phyloP scores from a whole-genome alignment of 2,329 filamentous ascomycete species.

The Apiospora hydei region DNA sequence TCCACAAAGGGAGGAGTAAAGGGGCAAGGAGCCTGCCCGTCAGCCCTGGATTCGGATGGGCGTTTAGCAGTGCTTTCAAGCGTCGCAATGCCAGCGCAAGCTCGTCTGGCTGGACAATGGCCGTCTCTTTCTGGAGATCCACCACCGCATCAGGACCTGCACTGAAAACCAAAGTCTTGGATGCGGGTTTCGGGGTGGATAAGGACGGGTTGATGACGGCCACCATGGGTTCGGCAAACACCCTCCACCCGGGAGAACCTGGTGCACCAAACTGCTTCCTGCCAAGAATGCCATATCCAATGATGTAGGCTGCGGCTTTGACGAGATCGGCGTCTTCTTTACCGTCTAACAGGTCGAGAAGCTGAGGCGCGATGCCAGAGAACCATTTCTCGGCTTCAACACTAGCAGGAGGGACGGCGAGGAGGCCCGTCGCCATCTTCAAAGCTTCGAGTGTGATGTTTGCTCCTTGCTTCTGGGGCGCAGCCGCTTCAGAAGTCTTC shows the following conservation, averaged over 20 bases:
- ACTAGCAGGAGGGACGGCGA: slow-evolving; percentile 65
- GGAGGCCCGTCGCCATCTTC: slow-evolving; percentile 65
- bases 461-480: slow-evolving; percentile 63
- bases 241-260: slow-evolving; percentile 67
- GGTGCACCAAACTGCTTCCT: slow-evolving; percentile 69
- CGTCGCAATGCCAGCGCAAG: slow-evolving; percentile 61
- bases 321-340: slow-evolving; percentile 62
- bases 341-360: slow-evolving; percentile 69
- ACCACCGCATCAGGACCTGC: slow-evolving; percentile 49
- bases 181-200: slow-evolving; percentile 37
- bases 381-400: slow-evolving; percentile 68
- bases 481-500: slow-evolving; percentile 48
- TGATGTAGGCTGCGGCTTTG: slow-evolving; percentile 66
- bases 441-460: slow-evolving; percentile 74
- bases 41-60: slow-evolving; percentile 72
- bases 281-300: slow-evolving; percentile 72
- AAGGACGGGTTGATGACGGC: slow-evolving; percentile 54
- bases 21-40: slow-evolving; percentile 67
- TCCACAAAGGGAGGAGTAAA: slow-evolving; percentile 69
- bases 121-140: slow-evolving; percentile 51
- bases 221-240: slow-evolving; percentile 67
- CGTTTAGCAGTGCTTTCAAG: slow-evolving; percentile 62
- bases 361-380: slow-evolving; percentile 63
- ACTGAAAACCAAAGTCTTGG: slow-evolving; percentile 35
- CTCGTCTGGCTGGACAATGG: slow-evolving; percentile 55